Conservation (phyloP, 2,329 filamentous ascomycete genomes). For the Fusarium concolor region DNA sequence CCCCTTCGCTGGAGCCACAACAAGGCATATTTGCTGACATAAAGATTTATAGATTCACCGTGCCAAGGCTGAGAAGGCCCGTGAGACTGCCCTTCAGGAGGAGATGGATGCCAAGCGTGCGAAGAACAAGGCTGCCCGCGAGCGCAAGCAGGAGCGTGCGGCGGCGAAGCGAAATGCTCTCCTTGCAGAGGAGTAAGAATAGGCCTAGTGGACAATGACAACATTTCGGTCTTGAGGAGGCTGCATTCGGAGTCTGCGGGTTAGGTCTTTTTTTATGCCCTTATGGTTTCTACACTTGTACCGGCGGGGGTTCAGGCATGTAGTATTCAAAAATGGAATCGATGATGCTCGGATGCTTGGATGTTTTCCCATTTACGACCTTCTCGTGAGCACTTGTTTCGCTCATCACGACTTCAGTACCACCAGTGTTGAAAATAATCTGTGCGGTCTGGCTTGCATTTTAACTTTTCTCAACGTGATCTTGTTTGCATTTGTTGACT, state of each 20-base stretch:
- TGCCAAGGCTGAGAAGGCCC: constrained; percentile 99
- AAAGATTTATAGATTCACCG: constrained; percentile 84
- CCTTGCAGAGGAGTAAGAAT: constrained; percentile 72
- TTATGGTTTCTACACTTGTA: constrained; percentile 61
- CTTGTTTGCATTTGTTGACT: neutral
- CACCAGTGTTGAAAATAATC: constrained; percentile 40
- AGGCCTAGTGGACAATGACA: constrained; percentile 60
- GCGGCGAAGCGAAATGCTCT: constrained; percentile 90
- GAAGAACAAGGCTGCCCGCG: constrained; percentile 99
- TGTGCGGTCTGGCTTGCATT: constrained; percentile 22
- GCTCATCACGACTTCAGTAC: constrained; percentile 25
- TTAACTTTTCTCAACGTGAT: neutral
- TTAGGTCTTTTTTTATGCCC: constrained; percentile 64
- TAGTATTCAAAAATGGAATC: constrained; percentile 68
- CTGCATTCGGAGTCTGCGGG: constrained; percentile 71
- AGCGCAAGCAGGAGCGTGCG: constrained; percentile 95
- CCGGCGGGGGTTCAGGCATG: constrained; percentile 66
- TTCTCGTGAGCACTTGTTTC: constrained; percentile 29
- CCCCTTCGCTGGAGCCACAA: neutral
- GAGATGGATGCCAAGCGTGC: constrained; percentile 99
- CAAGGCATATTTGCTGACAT: constrained; percentile 32
- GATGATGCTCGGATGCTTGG: constrained; percentile 57
- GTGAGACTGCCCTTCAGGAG: constrained; percentile 96
- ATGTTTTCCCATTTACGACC: constrained; percentile 41
- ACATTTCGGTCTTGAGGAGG: constrained; percentile 63